Base-by-base conservation (phyloP, 202 grass and related monocot genomes). In the Zizania palustris region DNA sequence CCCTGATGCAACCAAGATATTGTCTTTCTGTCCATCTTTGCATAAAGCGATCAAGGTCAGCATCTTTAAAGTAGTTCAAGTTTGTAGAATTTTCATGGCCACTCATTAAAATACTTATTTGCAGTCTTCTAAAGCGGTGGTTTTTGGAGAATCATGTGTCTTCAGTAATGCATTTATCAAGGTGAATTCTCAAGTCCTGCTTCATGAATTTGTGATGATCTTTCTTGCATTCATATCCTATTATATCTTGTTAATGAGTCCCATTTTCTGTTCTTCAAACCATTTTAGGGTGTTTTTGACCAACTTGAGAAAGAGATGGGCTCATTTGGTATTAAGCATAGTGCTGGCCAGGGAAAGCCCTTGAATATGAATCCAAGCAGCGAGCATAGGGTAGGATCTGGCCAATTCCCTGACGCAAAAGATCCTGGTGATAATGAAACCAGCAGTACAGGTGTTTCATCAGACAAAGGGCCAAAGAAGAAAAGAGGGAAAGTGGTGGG, bases 241-340 rank as follows among this genome's bases (percentile, higher is more conserved):
- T 45, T 61, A 50, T 80, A 73, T 45, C 11, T 83, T 70, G n/a
- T 67, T 50, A 73, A 38, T 58, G 35, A 54, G 43, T 72, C 46
- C 34, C 67, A 74, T 16, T 5, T 81, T 69, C 21, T 42, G 51
- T 83, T 69, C 14, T 82, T 69, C 18, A 14, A 72, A 89, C 39
- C n/a, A 74, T 80, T 65, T 76, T 73, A 96, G 92, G 58, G 66
- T 74, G 89, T 96, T 87, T 89, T 92, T 85, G 74, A 90, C 54
- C 76, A 65, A 78, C 80, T 98, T 61, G 95, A 98, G 71, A 98
- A 98, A 76, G 85, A 94, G 63, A 79, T 98, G 67, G 91, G 92
- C 69, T 83, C 84, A 0, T 85, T 91, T 79, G 84, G 79, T 84
- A 85, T 87, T 79, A 79, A 74, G 60, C 85, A 78, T 62, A 69